Conservation (phyloP, 169 alveolate genomes). For the Eimeria necatrix region DNA sequence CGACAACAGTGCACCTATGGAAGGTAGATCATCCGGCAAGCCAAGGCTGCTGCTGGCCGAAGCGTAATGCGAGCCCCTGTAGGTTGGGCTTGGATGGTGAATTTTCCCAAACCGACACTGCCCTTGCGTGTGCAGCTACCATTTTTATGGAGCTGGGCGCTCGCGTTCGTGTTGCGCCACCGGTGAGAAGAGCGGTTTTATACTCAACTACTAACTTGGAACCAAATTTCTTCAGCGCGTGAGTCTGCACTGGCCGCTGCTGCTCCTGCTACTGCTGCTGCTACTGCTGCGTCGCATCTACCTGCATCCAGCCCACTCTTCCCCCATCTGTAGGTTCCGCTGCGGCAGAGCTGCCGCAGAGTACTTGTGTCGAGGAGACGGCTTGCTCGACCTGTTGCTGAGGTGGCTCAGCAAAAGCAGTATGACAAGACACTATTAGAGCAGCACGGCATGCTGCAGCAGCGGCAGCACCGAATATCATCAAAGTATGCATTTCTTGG, state of each 20-base stretch:
- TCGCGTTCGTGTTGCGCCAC: too few relatives aligned
- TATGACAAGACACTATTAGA: conserved; percentile 21
- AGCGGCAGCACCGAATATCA: conserved; percentile 4
- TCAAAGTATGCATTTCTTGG: too few relatives aligned
- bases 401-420: background rate
- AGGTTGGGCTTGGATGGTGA: too few relatives aligned
- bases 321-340: conserved; percentile 25
- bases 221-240: background rate
- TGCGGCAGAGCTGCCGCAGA: conserved; percentile 62
- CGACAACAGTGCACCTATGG: too few relatives aligned
- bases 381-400: conserved; percentile 30
- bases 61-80: too few relatives aligned
- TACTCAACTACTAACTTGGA: too few relatives aligned
- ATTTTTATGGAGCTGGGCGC: too few relatives aligned
- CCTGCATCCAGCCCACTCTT: conserved; percentile 51
- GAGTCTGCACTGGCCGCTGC: conserved; percentile 49
- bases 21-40: too few relatives aligned
- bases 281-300: conserved; percentile 68
- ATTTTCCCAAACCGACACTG: too few relatives aligned
- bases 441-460: conserved; percentile 76
- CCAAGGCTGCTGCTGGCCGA: too few relatives aligned
- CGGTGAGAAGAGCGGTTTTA: too few relatives aligned
- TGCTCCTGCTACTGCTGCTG: conserved; percentile 51
- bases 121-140: too few relatives aligned
- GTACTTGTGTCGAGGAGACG: background rate